Evolutionary conservation across 352 stramenopile genomes (phyloP), one percentile per base, ranked within the genome.

Genomic region (Phytophthora ramorum): DNA sequence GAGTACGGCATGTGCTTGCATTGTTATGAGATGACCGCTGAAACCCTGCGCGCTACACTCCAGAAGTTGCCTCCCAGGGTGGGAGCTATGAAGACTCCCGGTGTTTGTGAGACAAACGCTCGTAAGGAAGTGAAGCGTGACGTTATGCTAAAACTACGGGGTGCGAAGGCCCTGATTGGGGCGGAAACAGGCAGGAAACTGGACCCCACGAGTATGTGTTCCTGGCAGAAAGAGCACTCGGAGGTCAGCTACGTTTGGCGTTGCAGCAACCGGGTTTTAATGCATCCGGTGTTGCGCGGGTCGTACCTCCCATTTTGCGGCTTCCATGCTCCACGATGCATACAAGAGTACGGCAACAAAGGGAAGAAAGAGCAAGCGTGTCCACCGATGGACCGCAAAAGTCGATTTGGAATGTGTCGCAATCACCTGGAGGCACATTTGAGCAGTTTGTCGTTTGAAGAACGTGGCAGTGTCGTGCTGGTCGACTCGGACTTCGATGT

Each of bases 361-460:
- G 62, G 65, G 20, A 76, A 65, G 19, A 79, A 69, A 30, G 60
- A 55, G 20, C 61, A 59, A 47, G 1, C 22, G 9, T 93, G 85
- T 47, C 71, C 79, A 4, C 3, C 59, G 0, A 85, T 93, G 12
- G 76, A 86, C 7, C 78, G 73, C 8, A 73, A 76, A 20, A 93
- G 91, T 40, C 35, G 49, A 0, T 89, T 90, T 67, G 85, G 85
- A 0, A 73, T 93, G 63, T 93, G 85, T 22, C 78, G 81, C 19
- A 90, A 92, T 57, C 85, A 92, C 47, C 47, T 90, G 9, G 83
- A 90, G 66, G 79, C 83, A 2, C 71, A 90, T 22, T 55, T 92
- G 35, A 90, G 70, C 47, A 76, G 58, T 12, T 54, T 88, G n/a
- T 60, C 52, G 14, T 89, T 78, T 44, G 79, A 92, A 55, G 63